Evolutionary conservation across 2,329 filamentous ascomycete species (phyloP), one percentile per base, ranked within the genome.

Genomic region (Hypoxylon sp.): DNA sequence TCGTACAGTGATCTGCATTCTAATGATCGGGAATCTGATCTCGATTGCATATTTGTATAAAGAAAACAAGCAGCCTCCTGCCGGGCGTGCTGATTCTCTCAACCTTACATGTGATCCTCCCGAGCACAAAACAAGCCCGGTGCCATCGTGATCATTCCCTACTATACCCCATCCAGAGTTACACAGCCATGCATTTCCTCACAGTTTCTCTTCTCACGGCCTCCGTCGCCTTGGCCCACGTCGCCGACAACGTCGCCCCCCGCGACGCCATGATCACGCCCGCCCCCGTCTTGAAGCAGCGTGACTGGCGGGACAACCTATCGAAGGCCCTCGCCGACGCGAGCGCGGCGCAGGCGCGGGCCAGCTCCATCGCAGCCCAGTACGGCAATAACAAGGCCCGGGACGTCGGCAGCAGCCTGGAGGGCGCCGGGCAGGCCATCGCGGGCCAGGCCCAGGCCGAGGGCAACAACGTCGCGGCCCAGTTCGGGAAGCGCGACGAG

Each of bases 181-280:
- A 40, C 18, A 21, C 26, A 53, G 57, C 27, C 26, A 68, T 68
- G 66, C 63, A 46, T 48, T 62, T 67, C 53, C 38, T 53, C 15
- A 50, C 56, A 17, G 43, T 56, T 9, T 55, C 58, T n/a, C 41
- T 68, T 29, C 33, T 67, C 48, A 53, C 55, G 38, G 61, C 63
- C 37, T 52, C 62, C 37, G 21, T 64, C 18, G 58, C 65, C 50
- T 37, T 57, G 6, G 66, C 63, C 27, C 49, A 65, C 20, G 61
- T 54, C 23, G 56, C 49, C 41, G 35, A 62, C 18, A 10, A 59
- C 11, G 57, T 46, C 8, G 57, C 42, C 7, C 60, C 63, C 17
- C 54, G 59, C 11, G 56, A 63, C 33, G 60, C 66, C 20, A 58
- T 59, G 55, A 65, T 66, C 56, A 69, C 61, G 5, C 62, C 63